Percentiles rank a stretch among this genome's conserved stretches.
Evolutionary conservation across 1,139 yeast species (phyloP).

Genomic region (Debaryomyces udenii): DNA sequence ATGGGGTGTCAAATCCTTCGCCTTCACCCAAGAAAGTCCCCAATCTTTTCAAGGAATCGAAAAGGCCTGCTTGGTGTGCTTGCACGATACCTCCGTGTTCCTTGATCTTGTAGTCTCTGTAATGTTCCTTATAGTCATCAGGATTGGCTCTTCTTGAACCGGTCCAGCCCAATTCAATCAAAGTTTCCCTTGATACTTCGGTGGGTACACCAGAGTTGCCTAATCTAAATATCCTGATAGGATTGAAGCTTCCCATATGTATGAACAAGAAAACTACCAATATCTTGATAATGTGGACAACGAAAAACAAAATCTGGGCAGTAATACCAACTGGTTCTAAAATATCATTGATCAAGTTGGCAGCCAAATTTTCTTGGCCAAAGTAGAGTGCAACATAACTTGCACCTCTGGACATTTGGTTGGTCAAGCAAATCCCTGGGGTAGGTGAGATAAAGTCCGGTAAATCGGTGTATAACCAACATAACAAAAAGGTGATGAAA

Average conservation of each 20-base stretch:
- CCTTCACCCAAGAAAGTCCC: constrained; percentile 69
- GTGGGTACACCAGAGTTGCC: constrained; percentile 31
- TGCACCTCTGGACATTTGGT: constrained; percentile 50
- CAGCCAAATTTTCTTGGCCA: constrained; percentile 43
- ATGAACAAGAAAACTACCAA: constrained; percentile 58
- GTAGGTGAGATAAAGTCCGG: constrained; percentile 90
- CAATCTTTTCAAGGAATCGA: constrained; percentile 58
- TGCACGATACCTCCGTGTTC: constrained; percentile 76
- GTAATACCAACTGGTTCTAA: constrained; percentile 38
- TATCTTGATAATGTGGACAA: constrained; percentile 68
- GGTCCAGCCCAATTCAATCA: constrained; percentile 85
- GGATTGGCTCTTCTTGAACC: constrained; percentile 76
- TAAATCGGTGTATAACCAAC: constrained; percentile 90
- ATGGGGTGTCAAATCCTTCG: constrained; percentile 80
- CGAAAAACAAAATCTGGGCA: constrained; percentile 71
- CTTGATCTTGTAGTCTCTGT: constrained; percentile 65
- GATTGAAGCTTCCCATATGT: constrained; percentile 77
- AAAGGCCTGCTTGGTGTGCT: constrained; percentile 76
- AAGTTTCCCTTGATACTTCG: constrained; percentile 54
- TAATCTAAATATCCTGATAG: constrained; percentile 43
- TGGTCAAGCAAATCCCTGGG: constrained; percentile 86
- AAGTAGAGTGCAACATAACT: constrained; percentile 36
- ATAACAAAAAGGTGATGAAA: constrained; percentile 48
- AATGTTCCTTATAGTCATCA: constrained; percentile 71
- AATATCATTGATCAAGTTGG: constrained; percentile 52